Evolutionary conservation across 2,329 filamentous ascomycete genomes (phyloP), one percentile per base, ranked within the genome.

Genomic region (Colletotrichum sp.): DNA sequence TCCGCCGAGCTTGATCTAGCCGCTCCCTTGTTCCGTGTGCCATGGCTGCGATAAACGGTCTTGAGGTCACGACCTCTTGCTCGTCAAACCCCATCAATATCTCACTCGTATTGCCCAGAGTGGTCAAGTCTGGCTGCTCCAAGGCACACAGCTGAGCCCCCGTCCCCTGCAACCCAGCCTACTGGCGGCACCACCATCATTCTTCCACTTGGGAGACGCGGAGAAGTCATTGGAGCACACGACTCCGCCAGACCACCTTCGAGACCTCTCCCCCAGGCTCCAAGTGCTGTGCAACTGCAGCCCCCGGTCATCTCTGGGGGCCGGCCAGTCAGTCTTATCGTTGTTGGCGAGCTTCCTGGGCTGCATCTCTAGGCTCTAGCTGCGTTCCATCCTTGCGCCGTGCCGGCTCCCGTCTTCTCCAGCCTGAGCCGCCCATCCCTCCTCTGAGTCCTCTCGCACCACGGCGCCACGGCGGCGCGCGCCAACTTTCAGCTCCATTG

Each of bases 121-220:
- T 51, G 27, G 43, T 55, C 54, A 70, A 70, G 38, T 29, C 54
- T 21, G 21, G 38, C 24, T 66, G 31, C 24, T 61, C 59, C 65
- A 27, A 54, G 66, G 70, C 70, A 59, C 70, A 70, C 55, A 66
- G 62, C 71, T 70, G 55, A 73, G 71, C 71, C 71, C 58, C 70
- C 38, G 8, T 33, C 55, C 67, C 61, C 62, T 70, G 71, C 55
- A 64, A 51, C 38, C 62, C 70, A 66, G 68, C 70, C 66, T 31
- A n/a, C 38, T 27, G 51, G 54, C 66, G 24, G 16, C 66, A 72
- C 70, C 65, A 64, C 58, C 47, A 13, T 15, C 54, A 54, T 66
- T 70, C 67, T 66, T 66, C 55, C 36, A 61, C 54, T 66, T 66
- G 47, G 24, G 24, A 36, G 27, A 66, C n/a, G 13, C n/a, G 12